A percentile compares a stretch with the other conserved stretches of the same genome.
Conservation (phyloP, 192 early-diverging fungal species). For the Coemansia sp. region DNA sequence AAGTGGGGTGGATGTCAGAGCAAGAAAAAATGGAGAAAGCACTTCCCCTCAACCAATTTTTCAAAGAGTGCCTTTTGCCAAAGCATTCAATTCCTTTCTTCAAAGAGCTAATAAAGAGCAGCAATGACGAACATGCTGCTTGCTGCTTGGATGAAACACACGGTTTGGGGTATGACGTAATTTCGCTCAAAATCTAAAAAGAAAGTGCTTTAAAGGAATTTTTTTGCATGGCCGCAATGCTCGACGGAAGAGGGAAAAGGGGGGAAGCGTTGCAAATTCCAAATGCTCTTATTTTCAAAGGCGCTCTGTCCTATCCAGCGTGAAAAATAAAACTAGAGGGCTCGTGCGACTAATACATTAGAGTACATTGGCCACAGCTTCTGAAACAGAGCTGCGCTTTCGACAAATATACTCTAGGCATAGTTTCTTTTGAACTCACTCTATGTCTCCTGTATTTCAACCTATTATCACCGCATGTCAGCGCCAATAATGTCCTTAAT, state of each 20-base stretch:
- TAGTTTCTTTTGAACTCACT: not conserved
- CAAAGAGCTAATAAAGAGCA: not conserved
- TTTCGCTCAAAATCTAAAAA: no score
- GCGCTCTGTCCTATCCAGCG: not conserved
- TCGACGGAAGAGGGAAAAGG: not conserved
- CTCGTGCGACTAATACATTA: not conserved
- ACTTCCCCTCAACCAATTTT: no score
- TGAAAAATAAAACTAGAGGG: not conserved
- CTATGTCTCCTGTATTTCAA: not conserved
- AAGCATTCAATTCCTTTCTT: not conserved
- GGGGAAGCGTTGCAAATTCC: not conserved
- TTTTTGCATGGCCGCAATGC: not conserved
- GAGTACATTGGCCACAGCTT: no score
- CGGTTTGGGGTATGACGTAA: no score
- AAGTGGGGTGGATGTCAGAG: no score
- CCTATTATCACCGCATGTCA: not conserved
- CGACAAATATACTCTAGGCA: not conserved
- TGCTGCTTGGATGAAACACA: no score
- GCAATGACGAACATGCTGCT: not conserved
- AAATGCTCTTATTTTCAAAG: not conserved
- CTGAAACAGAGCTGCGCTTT: not conserved
- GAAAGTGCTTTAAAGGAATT: not conserved
- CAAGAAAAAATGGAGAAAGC: no score
- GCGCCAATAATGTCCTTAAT: conserved; percentile 30
- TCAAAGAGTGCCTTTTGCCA: not conserved